Percentiles rank a stretch among this genome's conserved stretches.
phyloP scores from a whole-genome alignment of 78 protist species.

The Pigoraptor vietnamica region DNA sequence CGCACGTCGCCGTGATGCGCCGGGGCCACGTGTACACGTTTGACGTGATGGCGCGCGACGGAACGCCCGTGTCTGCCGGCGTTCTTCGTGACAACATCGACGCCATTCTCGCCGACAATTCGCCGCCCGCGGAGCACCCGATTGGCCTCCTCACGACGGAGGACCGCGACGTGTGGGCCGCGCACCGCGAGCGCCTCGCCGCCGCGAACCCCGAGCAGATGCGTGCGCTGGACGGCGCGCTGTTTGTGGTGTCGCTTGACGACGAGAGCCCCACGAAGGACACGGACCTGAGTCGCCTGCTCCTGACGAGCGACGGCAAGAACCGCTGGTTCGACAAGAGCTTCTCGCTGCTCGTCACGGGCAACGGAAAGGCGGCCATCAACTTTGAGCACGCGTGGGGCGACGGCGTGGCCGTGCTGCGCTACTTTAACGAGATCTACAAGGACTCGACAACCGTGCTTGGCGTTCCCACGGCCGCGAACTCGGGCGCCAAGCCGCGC shows the following conservation, averaged over 20 bases:
- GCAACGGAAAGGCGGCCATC: conserved; percentile 21
- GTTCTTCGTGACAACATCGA: not conserved
- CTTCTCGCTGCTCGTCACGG: conserved; percentile 11
- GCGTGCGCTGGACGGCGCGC: conserved; percentile 15
- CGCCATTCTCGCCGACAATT: not conserved
- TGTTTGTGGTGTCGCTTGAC: conserved; percentile 37
- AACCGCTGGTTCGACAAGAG: conserved; percentile 33
- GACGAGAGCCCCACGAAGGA: not conserved
- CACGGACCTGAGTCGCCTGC: conserved; percentile 3
- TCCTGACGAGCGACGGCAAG: conserved; percentile 5
- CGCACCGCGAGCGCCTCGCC: not conserved
- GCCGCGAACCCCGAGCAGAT: not conserved
- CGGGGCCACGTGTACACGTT: not conserved
- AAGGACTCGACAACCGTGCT: not conserved
- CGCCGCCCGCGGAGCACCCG: conserved; percentile 6
- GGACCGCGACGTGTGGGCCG: conserved; percentile 39
- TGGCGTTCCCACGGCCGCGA: not conserved
- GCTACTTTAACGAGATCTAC: conserved; percentile 26
- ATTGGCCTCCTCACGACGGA: conserved; percentile 26
- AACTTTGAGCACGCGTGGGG: conserved; percentile 46
- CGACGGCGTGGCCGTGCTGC: conserved; percentile 44
- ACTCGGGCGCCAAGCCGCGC: not conserved
- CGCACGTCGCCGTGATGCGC: conserved; percentile 13
- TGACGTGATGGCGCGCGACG: not conserved
- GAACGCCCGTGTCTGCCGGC: not conserved